These are phyloP conservation scores for Arthrobotrys musiformis DNA, from an alignment of 2,329 filamentous ascomycete species.

Conservation along the genomic window DNA sequence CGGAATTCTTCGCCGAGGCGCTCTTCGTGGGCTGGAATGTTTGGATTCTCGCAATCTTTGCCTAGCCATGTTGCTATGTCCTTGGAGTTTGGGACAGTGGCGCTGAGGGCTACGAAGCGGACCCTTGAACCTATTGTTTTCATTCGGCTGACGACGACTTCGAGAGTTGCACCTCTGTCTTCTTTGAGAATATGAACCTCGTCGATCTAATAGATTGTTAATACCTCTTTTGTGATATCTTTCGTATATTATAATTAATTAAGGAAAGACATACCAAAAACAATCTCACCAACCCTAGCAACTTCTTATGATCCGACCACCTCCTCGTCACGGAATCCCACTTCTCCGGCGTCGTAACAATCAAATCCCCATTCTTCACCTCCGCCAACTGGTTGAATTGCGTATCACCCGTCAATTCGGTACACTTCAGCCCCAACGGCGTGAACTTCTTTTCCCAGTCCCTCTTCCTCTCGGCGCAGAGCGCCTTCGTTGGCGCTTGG, in stretches of 20 bases:
- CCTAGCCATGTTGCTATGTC: conserved; percentile 86
- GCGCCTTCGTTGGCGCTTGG: conserved; percentile 83
- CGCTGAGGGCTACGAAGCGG: conserved; percentile 82
- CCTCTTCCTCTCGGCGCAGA: conserved; percentile 76
- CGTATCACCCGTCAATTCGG: conserved; percentile 85
- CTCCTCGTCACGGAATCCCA: conserved; percentile 91
- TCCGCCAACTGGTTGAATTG: conserved; percentile 73
- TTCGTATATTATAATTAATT: not conserved
- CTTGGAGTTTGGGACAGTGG: conserved; percentile 82
- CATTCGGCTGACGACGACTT: conserved; percentile 82
- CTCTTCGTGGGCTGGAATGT: conserved; percentile 74
- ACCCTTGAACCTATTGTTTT: conserved; percentile 80
- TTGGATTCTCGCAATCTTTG: conserved; percentile 69
- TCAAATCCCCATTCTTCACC: conserved; percentile 80
- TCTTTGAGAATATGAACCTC: conserved; percentile 90
- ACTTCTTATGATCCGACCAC: conserved; percentile 80
- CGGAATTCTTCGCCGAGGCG: conserved; percentile 82
- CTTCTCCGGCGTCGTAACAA: conserved; percentile 88
- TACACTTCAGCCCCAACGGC: conserved; percentile 74
- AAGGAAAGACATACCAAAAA: conserved; percentile 67
- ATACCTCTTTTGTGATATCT: not conserved
- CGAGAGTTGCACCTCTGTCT: conserved; percentile 78
- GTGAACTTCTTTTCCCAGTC: conserved; percentile 83
- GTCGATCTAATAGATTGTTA: conserved; percentile 69
- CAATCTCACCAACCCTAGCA: conserved; percentile 79